Base-by-base conservation (phyloP, 768 basidiomycete genomes). In the Paxillus ammoniavirescens region DNA sequence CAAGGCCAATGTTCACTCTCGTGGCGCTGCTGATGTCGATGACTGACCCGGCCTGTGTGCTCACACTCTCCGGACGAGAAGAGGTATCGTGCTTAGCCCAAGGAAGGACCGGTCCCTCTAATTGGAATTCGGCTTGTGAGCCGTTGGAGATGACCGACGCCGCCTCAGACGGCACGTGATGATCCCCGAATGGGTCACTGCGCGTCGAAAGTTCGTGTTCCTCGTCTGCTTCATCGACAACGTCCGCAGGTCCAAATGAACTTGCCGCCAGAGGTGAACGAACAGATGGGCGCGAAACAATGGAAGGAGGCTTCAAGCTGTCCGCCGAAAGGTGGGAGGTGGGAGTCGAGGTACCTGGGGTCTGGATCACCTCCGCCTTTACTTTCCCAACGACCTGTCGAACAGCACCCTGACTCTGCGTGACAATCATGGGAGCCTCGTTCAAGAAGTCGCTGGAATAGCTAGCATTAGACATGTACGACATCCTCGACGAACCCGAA, bases 401-500 rank as follows among this genome's bases (percentile, higher is more conserved):
- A 61, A 89, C 81, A 44, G 78, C 74, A 77, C 65, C 62, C 54
- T 82, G 84, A 26, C 75, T 77, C 28, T 87, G 82, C 0, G 87
- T 89, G 57, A 92, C 82, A 60, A 92, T 92, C 74, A 87, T 84
- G 21, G 90, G 89, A 1, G 87, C 83, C 66, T 92, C 90, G 61
- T 85, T 83, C 55, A 91, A 73, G 72, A 92, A 80, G 60, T 91
- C 90, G 62, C 87, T 91, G 14, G 86, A 78, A 65, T 80, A 89
- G 63, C 86, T 90, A 40, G 84, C 86, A 41, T 78, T 82, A 28
- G 89, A 86, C 77, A 87, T 81, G 72, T 80, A 89, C 17, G 91
- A 91, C 52, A 81, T 76, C 57, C 86, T 75, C 33, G 83, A 82
- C 5, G 76, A 75, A 30, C 70, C 81, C 2, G 89, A 87, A 44